phyloP scores from a whole-genome alignment of 371 early-diverging fungal genomes.

The Capniomyces stellatus region DNA sequence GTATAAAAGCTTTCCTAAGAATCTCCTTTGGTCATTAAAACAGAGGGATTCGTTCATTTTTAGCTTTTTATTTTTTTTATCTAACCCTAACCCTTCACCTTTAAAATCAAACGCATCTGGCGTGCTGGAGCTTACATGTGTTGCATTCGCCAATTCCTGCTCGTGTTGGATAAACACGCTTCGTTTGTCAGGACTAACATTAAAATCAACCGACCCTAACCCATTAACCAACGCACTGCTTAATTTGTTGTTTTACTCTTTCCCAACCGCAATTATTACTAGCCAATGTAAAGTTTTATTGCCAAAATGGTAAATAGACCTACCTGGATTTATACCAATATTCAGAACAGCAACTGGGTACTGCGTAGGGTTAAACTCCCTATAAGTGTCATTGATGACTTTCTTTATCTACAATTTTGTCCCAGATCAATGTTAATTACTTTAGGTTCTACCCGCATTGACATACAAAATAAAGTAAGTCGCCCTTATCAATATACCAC shows the following conservation, averaged over 20 bases:
- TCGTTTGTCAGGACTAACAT: slow-evolving; percentile 89
- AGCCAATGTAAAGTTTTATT: too few relatives aligned
- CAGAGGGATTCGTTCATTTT: not conserved
- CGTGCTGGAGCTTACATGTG: not conserved
- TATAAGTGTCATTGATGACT: slow-evolving; percentile 66
- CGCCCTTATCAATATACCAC: not conserved
- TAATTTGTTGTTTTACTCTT: not conserved
- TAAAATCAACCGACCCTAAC: slow-evolving; percentile 44
- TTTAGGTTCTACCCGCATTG: slow-evolving; percentile 6
- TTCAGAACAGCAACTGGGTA: slow-evolving; percentile 66
- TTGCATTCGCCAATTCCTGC: slow-evolving; percentile 13
- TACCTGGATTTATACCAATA: slow-evolving; percentile 36
- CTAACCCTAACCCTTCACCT: too few relatives aligned
- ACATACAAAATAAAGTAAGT: not conserved
- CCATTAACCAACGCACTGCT: not conserved
- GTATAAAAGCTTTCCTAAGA: not conserved
- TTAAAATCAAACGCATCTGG: too few relatives aligned
- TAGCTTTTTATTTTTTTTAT: too few relatives aligned
- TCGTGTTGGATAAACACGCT: slow-evolving; percentile 71
- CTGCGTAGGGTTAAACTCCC: slow-evolving; percentile 40
- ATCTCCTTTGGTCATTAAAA: too few relatives aligned
- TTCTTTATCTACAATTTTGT: slow-evolving; percentile 21
- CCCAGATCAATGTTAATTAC: slow-evolving; percentile 15
- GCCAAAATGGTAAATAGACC: not conserved
- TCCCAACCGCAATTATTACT: not conserved